Base-by-base conservation (phyloP, 129 eudicot genomes). In the Saussurea involucrata region DNA sequence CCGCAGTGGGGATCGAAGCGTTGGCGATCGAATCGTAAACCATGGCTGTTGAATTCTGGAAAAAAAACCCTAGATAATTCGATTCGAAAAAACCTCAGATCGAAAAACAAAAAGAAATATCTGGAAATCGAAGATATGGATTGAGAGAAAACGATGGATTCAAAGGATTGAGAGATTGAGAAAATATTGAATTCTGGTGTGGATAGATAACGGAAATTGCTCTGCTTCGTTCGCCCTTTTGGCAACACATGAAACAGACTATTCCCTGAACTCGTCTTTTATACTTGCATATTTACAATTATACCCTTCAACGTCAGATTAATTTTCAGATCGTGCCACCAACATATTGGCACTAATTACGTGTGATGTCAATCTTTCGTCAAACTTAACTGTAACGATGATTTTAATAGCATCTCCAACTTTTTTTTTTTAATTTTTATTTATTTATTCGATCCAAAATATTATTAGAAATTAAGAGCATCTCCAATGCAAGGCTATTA, bases 11-110 rank as follows among this genome's bases (percentile, higher is more conserved):
- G 74, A 86, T 82, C 34, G 90, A 86, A 77, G 86, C 80, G 63
- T 68, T 77, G 40, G 66, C 73, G 70, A 87, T 73, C 66, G 93
- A 86, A 90, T 88, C 93, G 33, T 86, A 86, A 72, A 77, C 87
- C 96, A 87, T 89, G 80, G 74, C 79, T 78, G 18, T 66, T 13
- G 58, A 49, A 69, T 66, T 25, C 75, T 58, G 20, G 3, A 32
- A 4, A 76, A 76, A 69, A 80, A 81, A 68, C 80, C 81, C 81
- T 69, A 78, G 79, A 73, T 64, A 42, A 64, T 11, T 42, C 13
- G 66, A 69, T 72, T 68, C 66, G 61, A 25, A 75, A 20, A 66
- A 22, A 58, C 34, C 63, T 69, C 15, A 17, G 36, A 63, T 24
- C 22, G 72, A 60, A 18, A 5, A 46, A 40, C 72, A 63, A 21